Base-by-base conservation (phyloP, 805 yeast genomes). In the Yamadazyma endophytica region DNA sequence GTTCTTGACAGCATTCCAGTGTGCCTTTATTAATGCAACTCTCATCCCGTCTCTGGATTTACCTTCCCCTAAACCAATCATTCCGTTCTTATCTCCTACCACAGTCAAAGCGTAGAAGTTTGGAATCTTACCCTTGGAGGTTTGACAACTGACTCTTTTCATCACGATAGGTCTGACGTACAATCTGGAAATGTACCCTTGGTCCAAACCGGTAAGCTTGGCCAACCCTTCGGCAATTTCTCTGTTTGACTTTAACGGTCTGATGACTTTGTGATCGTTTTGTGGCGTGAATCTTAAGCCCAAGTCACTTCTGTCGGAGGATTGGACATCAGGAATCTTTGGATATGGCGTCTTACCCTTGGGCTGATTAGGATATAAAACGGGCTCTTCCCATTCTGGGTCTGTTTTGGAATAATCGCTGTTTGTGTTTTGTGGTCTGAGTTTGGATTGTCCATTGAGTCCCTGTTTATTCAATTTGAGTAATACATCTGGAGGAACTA, bases 21-120 rank as follows among this genome's bases (percentile, higher is more conserved):
- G 87, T 4, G 97, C 96, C 54, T 86, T 84, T 24, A 74, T 64
- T 20, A 81, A 72, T 2, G 97, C 96, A 33, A 73, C 72, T 31
- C 82, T 64, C 63, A 82, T 74, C 37, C 82, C 86, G 34, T 75
- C 79, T 44, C 87, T 70, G 39, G 92, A 90, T 52, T 85, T 86
- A 40, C 97, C 98, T 58, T 88, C 95, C 29, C 97, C 98, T 29
- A 89, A 67, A 21, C 97, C 97, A 37, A 92, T 70, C 82, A 87
- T 83, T 42, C 98, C 98, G 43, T 85, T 83, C 33, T 79, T 74
- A 59, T 92, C 95, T 28, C 98, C 98, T 11, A 84, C 96, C 21
- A 88, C 83, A 9, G 88, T 90, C 41, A 92, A 58, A 0, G 88
- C 82, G 58, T 84, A 90, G 56, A 77, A 81, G 23, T 86, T 75